These are phyloP conservation scores for Strigomonas galati DNA, from an alignment of 208 protist genomes.

Conservation along the genomic window DNA sequence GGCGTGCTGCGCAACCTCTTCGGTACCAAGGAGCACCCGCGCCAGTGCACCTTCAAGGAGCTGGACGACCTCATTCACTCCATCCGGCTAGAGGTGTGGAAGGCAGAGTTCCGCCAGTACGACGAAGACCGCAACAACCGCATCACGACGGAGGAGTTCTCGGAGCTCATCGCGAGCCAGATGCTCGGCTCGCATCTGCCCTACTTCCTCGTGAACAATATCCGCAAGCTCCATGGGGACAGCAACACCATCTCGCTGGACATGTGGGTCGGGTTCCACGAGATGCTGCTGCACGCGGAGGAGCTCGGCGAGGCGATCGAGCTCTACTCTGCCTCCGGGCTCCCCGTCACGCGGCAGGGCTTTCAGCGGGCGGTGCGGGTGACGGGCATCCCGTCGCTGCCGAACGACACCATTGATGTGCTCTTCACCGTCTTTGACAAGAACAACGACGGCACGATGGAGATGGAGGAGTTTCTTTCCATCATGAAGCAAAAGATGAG, in stretches of 20 bases:
- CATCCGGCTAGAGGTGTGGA: slow-evolving; percentile 74
- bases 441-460: slow-evolving; percentile 74
- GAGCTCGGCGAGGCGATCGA: slow-evolving; percentile 52
- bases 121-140: slow-evolving; percentile 40
- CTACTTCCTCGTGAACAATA: slow-evolving; percentile 78
- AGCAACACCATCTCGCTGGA: slow-evolving; percentile 43
- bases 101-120: slow-evolving; percentile 75
- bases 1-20: slow-evolving; percentile 66
- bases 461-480: slow-evolving; percentile 81
- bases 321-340: slow-evolving; percentile 55
- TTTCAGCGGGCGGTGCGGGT: slow-evolving; percentile 65
- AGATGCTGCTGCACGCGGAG: slow-evolving; percentile 56
- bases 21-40: slow-evolving; percentile 29
- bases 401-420: slow-evolving; percentile 33
- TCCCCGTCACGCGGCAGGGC: slow-evolving; percentile 45
- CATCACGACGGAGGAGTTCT: slow-evolving; percentile 75
- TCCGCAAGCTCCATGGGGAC: slow-evolving; percentile 56
- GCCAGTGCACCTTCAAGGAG: slow-evolving; percentile 44
- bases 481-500: slow-evolving; percentile 76
- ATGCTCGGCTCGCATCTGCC: slow-evolving; percentile 83
- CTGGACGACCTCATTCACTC: slow-evolving; percentile 43
- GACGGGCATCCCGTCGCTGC: slow-evolving; percentile 37
- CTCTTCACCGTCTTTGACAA: slow-evolving; percentile 85
- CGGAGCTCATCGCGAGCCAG: slow-evolving; percentile 68
- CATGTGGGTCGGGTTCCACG: slow-evolving; percentile 77